phyloP scores from a whole-genome alignment of 129 eudicot species.

The Ambrosia artemisiifolia region DNA sequence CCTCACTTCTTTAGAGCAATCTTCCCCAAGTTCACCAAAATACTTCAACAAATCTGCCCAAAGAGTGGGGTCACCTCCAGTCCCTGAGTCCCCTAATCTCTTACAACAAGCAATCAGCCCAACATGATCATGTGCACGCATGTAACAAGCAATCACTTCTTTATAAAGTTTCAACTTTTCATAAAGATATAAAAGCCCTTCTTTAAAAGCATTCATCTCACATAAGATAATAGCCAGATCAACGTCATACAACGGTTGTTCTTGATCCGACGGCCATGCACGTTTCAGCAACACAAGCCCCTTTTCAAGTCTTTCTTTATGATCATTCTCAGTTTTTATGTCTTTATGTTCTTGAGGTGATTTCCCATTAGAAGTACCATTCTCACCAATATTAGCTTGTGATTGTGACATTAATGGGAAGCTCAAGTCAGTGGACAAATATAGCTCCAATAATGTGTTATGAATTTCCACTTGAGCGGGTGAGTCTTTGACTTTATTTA shows the following conservation, averaged over 20 bases:
- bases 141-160: constrained; percentile 97
- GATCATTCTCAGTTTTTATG: constrained; percentile 42
- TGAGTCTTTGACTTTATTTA: constrained; percentile 82
- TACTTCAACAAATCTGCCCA: constrained; percentile 94
- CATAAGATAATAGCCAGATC: constrained; percentile 88
- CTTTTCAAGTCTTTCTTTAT: constrained; percentile 59
- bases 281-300: constrained; percentile 78
- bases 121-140: constrained; percentile 94
- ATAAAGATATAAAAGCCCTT: constrained; percentile 81
- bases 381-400: constrained; percentile 29
- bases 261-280: constrained; percentile 90
- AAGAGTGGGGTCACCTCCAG: constrained; percentile 84
- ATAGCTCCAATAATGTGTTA: constrained; percentile 85
- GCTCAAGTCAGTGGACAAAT: constrained; percentile 67
- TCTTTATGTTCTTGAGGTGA: constrained; percentile 33
- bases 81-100: constrained; percentile 91
- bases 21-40: constrained; percentile 99
- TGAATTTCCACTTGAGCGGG: constrained; percentile 98
- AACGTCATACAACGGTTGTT: constrained; percentile 85
- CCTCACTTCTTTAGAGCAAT: constrained; percentile 88
- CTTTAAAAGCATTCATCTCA: constrained; percentile 80
- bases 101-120: constrained; percentile 96
- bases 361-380: constrained; percentile 55
- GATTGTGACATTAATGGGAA: constrained; percentile 62
- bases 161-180: constrained; percentile 94